Percentiles rank a stretch among this genome's conserved stretches.
These are phyloP conservation scores for Umbelopsis isabellina DNA, from an alignment of 192 early-diverging fungal species.

Conservation along the genomic window DNA sequence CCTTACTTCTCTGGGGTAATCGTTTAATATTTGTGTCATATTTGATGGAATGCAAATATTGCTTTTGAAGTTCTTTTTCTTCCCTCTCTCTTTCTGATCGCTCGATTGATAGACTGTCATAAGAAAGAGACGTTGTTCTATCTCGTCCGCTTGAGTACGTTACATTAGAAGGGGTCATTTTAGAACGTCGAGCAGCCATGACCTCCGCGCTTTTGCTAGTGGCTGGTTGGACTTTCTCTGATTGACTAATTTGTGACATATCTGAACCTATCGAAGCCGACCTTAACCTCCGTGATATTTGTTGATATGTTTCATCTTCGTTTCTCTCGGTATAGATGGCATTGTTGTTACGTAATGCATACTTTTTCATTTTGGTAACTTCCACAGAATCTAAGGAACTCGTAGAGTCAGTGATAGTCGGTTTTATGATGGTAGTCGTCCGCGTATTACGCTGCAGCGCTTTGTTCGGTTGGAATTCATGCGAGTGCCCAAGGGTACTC, in stretches of 20 bases:
- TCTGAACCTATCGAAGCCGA: conserved; percentile 12
- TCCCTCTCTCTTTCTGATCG: not conserved
- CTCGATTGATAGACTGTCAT: not conserved
- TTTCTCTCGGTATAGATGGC: not conserved
- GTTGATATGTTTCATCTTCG: not conserved
- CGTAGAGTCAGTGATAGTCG: not conserved
- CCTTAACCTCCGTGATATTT: not conserved
- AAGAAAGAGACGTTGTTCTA: not conserved
- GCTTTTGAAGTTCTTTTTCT: not conserved
- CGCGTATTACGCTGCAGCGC: not conserved
- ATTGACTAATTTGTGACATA: not conserved
- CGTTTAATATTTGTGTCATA: not conserved
- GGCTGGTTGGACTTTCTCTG: not conserved
- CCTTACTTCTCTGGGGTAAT: not conserved
- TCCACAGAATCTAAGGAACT: not conserved
- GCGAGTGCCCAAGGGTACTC: not conserved
- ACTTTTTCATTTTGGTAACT: too few relatives aligned
- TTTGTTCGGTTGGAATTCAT: not conserved
- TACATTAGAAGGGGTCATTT: not conserved
- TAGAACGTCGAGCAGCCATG: not conserved
- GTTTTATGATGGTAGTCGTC: not conserved
- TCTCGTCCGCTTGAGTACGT: not conserved
- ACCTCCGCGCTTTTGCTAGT: conserved; percentile 9
- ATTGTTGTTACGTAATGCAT: too few relatives aligned
- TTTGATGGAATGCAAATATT: not conserved